Percentiles rank a stretch among this genome's conserved stretches.
These are phyloP conservation scores for Pestalotiopsis sp. DNA, from an alignment of 2,329 filamentous ascomycete genomes.

Conservation along the genomic window DNA sequence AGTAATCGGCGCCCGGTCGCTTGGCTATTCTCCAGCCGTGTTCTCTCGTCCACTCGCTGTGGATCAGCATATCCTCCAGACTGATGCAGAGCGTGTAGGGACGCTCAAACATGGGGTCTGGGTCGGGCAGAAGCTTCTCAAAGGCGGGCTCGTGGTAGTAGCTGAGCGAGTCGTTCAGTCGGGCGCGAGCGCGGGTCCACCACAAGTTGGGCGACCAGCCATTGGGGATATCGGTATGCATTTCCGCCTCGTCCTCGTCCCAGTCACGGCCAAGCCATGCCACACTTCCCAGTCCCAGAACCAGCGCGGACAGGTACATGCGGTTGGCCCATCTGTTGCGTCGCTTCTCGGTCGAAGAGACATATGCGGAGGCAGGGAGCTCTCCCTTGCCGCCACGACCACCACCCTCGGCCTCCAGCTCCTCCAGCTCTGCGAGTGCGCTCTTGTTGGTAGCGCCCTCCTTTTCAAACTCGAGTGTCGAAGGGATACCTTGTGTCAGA, in stretches of 20 bases:
- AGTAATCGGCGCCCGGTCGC: slow-evolving; percentile 94
- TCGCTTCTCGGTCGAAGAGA: slow-evolving; percentile 87
- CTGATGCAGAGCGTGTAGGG: slow-evolving; percentile 93
- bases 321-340: slow-evolving; percentile 77
- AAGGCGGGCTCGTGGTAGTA: slow-evolving; percentile 98
- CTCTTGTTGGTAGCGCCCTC: slow-evolving; percentile 43
- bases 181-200: slow-evolving; percentile 79
- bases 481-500: slow-evolving; percentile 91
- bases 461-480: slow-evolving; percentile 81
- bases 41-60: slow-evolving; percentile 92
- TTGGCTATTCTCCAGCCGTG: slow-evolving; percentile 96
- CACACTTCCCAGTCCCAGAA: slow-evolving; percentile 58
- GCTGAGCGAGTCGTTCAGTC: slow-evolving; percentile 73
- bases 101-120: slow-evolving; percentile 76
- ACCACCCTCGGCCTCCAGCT: slow-evolving; percentile 43
- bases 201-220: slow-evolving; percentile 78
- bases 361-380: slow-evolving; percentile 78
- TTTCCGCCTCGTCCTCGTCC: slow-evolving; percentile 74
- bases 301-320: slow-evolving; percentile 65
- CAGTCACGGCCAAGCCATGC: slow-evolving; percentile 87
- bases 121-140: slow-evolving; percentile 85
- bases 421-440: slow-evolving; percentile 38
- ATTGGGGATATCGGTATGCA: slow-evolving; percentile 72
- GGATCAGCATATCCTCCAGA: slow-evolving; percentile 90
- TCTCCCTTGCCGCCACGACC: slow-evolving; percentile 62